Percentiles rank a stretch among this genome's conserved stretches.
Conservation (phyloP, 2,329 filamentous ascomycete genomes). For the Cercospora citrullina region DNA sequence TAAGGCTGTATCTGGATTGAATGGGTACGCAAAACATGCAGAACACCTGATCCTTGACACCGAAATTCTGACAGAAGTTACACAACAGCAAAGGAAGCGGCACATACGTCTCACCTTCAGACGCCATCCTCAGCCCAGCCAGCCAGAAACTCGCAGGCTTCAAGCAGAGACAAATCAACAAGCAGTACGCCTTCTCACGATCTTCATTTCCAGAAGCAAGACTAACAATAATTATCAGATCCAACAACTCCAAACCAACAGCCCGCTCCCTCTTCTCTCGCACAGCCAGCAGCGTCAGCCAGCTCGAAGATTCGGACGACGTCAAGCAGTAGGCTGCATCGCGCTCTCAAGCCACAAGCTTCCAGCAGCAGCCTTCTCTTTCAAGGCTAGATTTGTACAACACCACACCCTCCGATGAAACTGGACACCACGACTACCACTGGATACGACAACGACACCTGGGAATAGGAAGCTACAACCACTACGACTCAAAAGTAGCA, state of each 20-base stretch:
- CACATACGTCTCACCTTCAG: conserved; percentile 78
- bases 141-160: conserved; percentile 78
- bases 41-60: neutral
- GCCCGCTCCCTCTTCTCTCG: conserved; percentile 29
- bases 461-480: neutral
- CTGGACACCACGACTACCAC: neutral
- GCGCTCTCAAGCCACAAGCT: no score
- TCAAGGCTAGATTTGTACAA: neutral
- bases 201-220: neutral
- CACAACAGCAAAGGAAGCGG: conserved; percentile 35
- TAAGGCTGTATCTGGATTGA: conserved; percentile 22
- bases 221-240: neutral
- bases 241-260: conserved; percentile 26
- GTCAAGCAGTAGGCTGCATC: conserved; percentile 15
- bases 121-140: conserved; percentile 84
- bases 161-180: conserved; percentile 76
- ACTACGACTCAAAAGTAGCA: neutral
- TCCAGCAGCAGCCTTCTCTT: neutral
- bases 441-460: conserved; percentile 9
- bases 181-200: conserved; percentile 47
- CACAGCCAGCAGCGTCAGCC: conserved; percentile 25
- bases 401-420: neutral
- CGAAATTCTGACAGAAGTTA: neutral
- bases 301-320: conserved; percentile 27
- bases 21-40: conserved; percentile 12